Evolutionary conservation across 2,329 filamentous ascomycete species (phyloP).

Genomic region (Alternaria burnsii): DNA sequence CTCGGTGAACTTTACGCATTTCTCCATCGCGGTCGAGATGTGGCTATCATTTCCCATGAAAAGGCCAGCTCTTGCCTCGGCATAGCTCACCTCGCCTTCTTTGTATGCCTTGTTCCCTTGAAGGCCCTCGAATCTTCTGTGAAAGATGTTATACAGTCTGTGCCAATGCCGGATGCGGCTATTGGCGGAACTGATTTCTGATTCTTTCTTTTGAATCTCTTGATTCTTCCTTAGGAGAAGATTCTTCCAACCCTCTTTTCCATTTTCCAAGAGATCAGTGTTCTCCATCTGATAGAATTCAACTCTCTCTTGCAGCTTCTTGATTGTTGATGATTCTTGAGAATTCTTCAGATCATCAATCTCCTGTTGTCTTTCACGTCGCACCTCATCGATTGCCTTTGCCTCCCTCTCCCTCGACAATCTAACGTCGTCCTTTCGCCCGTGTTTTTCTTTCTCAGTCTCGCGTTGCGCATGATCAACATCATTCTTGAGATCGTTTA

Average conservation of each 20-base stretch:
- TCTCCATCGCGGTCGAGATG: neutral
- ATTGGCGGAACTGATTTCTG: neutral
- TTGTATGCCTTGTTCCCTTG: neutral
- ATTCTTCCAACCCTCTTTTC: neutral
- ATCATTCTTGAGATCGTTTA: neutral
- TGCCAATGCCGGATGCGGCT: neutral
- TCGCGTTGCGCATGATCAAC: neutral
- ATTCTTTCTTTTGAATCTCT: neutral
- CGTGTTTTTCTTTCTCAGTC: neutral
- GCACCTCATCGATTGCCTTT: neutral
- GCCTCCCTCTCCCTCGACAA: neutral
- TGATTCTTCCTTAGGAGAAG: neutral
- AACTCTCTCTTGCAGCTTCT: neutral
- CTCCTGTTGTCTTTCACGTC: neutral
- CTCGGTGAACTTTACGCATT: neutral
- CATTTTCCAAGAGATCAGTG: neutral
- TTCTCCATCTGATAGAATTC: neutral
- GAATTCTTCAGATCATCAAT: slow-evolving; percentile 1
- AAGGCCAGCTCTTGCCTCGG: neutral
- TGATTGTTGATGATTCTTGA: neutral
- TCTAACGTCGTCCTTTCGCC: neutral
- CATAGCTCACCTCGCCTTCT: neutral
- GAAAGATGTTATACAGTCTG: neutral
- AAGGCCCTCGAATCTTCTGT: neutral
- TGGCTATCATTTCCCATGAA: neutral